phyloP scores from a whole-genome alignment of 2,329 filamentous ascomycete genomes.

The Sarocladium strictum region DNA sequence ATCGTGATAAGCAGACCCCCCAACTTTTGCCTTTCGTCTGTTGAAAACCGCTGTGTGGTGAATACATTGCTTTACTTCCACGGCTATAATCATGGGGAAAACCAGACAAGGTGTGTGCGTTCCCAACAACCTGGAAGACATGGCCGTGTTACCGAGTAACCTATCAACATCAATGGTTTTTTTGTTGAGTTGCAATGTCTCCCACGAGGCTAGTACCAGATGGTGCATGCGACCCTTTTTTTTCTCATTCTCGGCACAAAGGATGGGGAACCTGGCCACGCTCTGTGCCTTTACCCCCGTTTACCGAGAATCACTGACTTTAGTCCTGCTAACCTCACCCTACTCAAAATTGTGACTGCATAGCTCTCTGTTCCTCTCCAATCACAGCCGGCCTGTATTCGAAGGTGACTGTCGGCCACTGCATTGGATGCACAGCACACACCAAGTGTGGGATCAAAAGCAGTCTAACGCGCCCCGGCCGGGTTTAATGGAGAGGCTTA shows the following conservation, averaged over 20 bases:
- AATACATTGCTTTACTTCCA: not conserved
- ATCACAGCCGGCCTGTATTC: not conserved
- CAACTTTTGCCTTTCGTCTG: not conserved
- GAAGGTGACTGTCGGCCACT: not conserved
- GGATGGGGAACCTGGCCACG: not conserved
- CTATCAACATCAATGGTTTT: slow-evolving; percentile 2
- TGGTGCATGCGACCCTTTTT: not conserved
- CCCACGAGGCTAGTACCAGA: slow-evolving; percentile 4
- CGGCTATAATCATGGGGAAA: not conserved
- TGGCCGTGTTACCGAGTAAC: not conserved
- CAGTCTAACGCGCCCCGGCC: no score
- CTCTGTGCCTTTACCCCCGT: slow-evolving; percentile 1
- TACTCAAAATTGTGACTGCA: no score
- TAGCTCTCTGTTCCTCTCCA: not conserved
- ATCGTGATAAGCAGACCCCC: not conserved
- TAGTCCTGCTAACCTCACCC: not conserved
- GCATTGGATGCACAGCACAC: not conserved
- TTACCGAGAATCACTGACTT: slow-evolving; percentile 1
- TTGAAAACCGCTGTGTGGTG: no score
- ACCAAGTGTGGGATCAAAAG: not conserved
- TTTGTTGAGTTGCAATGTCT: not conserved
- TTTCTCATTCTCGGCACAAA: slow-evolving; percentile 3
- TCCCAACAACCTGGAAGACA: not conserved
- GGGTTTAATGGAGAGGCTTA: not conserved
- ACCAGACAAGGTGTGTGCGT: not conserved